Evolutionary conservation across 2,329 filamentous ascomycete genomes (phyloP).

Genomic region (Sordariomycetes sp.): DNA sequence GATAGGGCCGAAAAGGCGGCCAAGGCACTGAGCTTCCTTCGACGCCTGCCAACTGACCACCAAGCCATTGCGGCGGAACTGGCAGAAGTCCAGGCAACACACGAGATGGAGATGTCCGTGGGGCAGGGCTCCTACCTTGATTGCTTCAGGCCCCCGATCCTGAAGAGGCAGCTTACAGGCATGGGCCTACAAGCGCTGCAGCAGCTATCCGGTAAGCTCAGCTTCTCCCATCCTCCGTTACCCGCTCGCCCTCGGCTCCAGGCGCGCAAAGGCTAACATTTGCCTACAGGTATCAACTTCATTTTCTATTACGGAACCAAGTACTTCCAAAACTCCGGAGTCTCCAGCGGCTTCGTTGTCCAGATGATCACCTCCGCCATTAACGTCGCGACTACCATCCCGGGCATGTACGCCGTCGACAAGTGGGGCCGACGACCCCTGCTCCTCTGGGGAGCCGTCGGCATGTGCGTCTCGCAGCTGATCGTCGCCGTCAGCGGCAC

Average conservation of each 20-base stretch:
- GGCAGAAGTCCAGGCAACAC: constrained; percentile 41
- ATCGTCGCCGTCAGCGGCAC: constrained; percentile 47
- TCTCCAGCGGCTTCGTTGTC: constrained; percentile 20
- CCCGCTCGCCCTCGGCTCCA: not conserved
- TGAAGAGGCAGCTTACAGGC: constrained; percentile 39
- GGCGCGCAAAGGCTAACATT: not conserved
- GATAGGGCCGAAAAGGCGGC: constrained; percentile 40
- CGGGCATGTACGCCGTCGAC: constrained; percentile 22
- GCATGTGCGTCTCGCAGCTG: constrained; percentile 49
- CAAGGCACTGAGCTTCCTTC: constrained; percentile 42
- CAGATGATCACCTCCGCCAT: constrained; percentile 24
- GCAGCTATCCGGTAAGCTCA: constrained; percentile 20
- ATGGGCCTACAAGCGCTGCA: constrained; percentile 52
- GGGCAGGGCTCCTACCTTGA: constrained; percentile 27
- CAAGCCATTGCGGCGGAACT: constrained; percentile 42
- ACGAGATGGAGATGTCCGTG: constrained; percentile 41
- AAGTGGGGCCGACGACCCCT: constrained; percentile 36
- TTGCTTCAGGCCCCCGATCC: constrained; percentile 27
- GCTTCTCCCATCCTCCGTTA: not conserved
- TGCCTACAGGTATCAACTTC: constrained; percentile 12
- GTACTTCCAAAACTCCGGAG: constrained; percentile 23
- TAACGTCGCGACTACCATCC: constrained; percentile 22
- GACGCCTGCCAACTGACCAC: constrained; percentile 44
- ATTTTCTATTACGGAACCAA: constrained; percentile 24
- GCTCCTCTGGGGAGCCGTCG: constrained; percentile 47